Evolutionary conservation across 1,284 basidiomycete genomes (phyloP).

Genomic region (Bjerkandera adusta): DNA sequence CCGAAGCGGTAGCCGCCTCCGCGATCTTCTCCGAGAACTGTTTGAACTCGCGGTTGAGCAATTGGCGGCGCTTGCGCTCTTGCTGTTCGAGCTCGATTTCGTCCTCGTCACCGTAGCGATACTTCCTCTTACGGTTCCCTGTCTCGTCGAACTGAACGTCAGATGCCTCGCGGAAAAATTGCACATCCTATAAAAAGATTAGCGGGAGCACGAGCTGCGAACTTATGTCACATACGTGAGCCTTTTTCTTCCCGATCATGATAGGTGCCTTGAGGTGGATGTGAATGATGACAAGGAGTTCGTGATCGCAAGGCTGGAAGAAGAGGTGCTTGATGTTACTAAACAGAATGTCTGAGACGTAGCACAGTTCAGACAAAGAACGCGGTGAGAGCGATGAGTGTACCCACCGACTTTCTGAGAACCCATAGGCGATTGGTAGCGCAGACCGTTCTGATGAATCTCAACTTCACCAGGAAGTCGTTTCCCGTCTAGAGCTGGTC

Average conservation of each 20-base stretch:
- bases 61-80: slow-evolving; percentile 85
- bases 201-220: slow-evolving; percentile 1
- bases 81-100: slow-evolving; percentile 99
- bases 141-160: slow-evolving; percentile 99
- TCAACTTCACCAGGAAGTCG: slow-evolving; percentile 94
- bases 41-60: slow-evolving; percentile 96
- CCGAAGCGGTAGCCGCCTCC: slow-evolving; percentile 76
- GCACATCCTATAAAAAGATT: slow-evolving; percentile 72
- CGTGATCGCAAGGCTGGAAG: slow-evolving; percentile 98
- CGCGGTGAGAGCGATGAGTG: background rate
- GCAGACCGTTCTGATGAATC: slow-evolving; percentile 96
- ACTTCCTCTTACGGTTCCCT: slow-evolving; percentile 97
- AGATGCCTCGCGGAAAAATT: slow-evolving; percentile 98
- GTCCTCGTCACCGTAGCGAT: slow-evolving; percentile 97
- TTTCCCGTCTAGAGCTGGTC: slow-evolving; percentile 93
- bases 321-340: slow-evolving; percentile 98
- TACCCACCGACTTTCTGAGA: slow-evolving; percentile 84
- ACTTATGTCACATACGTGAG: slow-evolving; percentile 56
- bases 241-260: slow-evolving; percentile 99
- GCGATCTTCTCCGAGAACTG: slow-evolving; percentile 92
- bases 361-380: background rate
- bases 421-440: slow-evolving; percentile 88
- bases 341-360: slow-evolving; percentile 85
- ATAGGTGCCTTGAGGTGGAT: slow-evolving; percentile 95
- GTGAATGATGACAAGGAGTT: slow-evolving; percentile 93